Evolutionary conservation across 2,329 filamentous ascomycete species (phyloP).

Genomic region (Botryosphaeria agaves): DNA sequence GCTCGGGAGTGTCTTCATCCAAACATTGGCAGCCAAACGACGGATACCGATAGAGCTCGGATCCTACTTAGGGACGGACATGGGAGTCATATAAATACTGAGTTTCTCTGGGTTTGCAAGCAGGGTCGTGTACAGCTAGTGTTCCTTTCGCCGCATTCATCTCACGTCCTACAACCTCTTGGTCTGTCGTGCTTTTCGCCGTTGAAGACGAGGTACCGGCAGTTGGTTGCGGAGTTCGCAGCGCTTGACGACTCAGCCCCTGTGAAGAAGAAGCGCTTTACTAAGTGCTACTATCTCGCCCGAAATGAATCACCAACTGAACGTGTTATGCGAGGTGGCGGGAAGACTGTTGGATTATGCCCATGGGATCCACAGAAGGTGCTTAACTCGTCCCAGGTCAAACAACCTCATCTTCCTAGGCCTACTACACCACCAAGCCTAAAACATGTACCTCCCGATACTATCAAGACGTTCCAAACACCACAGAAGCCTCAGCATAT

Average conservation of each 20-base stretch:
- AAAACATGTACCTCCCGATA: background rate
- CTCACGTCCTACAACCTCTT: background rate
- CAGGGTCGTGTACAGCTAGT: background rate
- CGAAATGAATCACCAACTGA: conserved; percentile 5
- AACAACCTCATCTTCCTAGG: background rate
- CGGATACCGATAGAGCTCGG: background rate
- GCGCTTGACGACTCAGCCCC: background rate
- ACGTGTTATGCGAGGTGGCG: conserved; percentile 13
- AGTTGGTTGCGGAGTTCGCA: background rate
- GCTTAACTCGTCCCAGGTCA: background rate
- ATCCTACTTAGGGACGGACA: conserved; percentile 1
- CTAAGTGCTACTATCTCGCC: background rate
- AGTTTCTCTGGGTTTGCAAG: background rate
- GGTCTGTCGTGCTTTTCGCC: background rate
- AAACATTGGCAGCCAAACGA: background rate
- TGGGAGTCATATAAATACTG: background rate
- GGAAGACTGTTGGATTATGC: conserved; percentile 13
- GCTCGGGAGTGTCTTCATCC: background rate
- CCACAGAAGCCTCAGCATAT: background rate
- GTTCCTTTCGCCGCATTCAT: background rate
- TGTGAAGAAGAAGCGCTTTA: background rate
- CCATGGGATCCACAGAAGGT: conserved; percentile 10
- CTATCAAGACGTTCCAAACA: background rate
- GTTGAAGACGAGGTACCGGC: background rate
- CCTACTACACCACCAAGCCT: background rate